Percentiles rank a stretch among this genome's conserved stretches.
These are phyloP conservation scores for Neopestalotiopsis rosae DNA, from an alignment of 2,329 filamentous ascomycete genomes.

Conservation along the genomic window DNA sequence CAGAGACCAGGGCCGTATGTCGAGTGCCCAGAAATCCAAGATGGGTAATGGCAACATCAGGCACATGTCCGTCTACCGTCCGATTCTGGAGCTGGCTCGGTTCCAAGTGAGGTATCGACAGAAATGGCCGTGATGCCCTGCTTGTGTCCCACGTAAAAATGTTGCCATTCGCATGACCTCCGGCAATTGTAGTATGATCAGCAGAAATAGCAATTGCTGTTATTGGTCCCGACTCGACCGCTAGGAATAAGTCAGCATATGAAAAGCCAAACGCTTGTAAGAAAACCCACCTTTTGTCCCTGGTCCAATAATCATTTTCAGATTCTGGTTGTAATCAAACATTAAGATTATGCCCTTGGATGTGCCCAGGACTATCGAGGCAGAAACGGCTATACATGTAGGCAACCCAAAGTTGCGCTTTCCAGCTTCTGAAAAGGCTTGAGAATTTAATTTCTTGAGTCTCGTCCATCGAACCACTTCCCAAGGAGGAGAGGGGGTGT, in stretches of 20 bases:
- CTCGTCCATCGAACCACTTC: slow-evolving; percentile 97
- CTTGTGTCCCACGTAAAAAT: slow-evolving; percentile 98
- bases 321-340: slow-evolving; percentile 95
- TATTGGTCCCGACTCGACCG: slow-evolving; percentile 87
- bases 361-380: slow-evolving; percentile 88
- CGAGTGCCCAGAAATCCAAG: slow-evolving; percentile 94
- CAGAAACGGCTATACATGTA: slow-evolving; percentile 87
- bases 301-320: slow-evolving; percentile 92
- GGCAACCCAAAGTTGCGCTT: slow-evolving; percentile 91
- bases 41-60: slow-evolving; percentile 80
- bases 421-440: slow-evolving; percentile 91
- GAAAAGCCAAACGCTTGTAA: not conserved
- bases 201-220: slow-evolving; percentile 90
- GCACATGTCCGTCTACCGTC: slow-evolving; percentile 81
- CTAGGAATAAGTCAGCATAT: slow-evolving; percentile 52
- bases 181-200: slow-evolving; percentile 90
- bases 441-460: slow-evolving; percentile 83
- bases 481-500: slow-evolving; percentile 84
- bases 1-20: slow-evolving; percentile 92
- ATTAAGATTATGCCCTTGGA: slow-evolving; percentile 93
- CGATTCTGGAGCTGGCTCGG: slow-evolving; percentile 67
- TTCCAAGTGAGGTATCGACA: slow-evolving; percentile 82
- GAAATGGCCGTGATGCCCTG: slow-evolving; percentile 82
- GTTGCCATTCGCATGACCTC: slow-evolving; percentile 85
- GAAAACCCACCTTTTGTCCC: slow-evolving; percentile 81